These are phyloP conservation scores for Coemansia sp. DNA, from an alignment of 192 early-diverging fungal genomes.

Conservation along the genomic window DNA sequence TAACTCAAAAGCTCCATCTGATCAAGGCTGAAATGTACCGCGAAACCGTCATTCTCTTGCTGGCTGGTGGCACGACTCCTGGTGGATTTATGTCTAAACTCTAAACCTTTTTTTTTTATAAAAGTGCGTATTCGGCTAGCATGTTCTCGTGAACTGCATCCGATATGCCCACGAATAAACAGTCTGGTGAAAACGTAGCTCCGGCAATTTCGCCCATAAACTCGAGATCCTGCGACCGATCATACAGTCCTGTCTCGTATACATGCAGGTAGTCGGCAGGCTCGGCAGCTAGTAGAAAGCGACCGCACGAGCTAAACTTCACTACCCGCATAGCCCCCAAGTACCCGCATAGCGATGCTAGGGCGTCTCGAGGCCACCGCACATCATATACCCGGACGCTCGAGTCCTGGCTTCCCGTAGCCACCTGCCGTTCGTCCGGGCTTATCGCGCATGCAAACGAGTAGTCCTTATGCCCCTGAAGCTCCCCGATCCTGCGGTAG, in stretches of 20 bases:
- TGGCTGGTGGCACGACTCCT: slow-evolving; percentile 31
- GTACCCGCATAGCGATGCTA: slow-evolving; percentile 31
- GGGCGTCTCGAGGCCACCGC: slow-evolving; percentile 23
- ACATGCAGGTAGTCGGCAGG: slow-evolving; percentile 52
- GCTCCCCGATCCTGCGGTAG: slow-evolving; percentile 5
- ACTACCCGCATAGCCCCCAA: slow-evolving; percentile 48
- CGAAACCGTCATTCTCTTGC: slow-evolving; percentile 47
- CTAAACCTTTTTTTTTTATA: slow-evolving; percentile 2
- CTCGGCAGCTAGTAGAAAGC: slow-evolving; percentile 45
- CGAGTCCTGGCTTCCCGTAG: slow-evolving; percentile 51
- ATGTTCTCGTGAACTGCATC: slow-evolving; percentile 38
- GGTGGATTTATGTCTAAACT: slow-evolving; percentile 50
- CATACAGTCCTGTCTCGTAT: slow-evolving; percentile 24
- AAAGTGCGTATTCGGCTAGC: slow-evolving; percentile 27
- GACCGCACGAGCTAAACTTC: slow-evolving; percentile 38
- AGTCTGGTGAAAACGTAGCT: slow-evolving; percentile 47
- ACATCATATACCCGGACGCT: slow-evolving; percentile 51
- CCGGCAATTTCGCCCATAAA: slow-evolving; percentile 53
- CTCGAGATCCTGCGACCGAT: slow-evolving; percentile 32
- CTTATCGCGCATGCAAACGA: slow-evolving; percentile 46
- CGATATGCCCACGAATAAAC: slow-evolving; percentile 40
- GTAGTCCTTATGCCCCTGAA: slow-evolving; percentile 45
- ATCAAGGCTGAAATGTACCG: slow-evolving; percentile 70
- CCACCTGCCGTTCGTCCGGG: slow-evolving; percentile 44
- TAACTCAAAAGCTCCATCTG: slow-evolving; percentile 54